Conservation (phyloP, 1,284 basidiomycete genomes). For the Ganoderma multipileum region DNA sequence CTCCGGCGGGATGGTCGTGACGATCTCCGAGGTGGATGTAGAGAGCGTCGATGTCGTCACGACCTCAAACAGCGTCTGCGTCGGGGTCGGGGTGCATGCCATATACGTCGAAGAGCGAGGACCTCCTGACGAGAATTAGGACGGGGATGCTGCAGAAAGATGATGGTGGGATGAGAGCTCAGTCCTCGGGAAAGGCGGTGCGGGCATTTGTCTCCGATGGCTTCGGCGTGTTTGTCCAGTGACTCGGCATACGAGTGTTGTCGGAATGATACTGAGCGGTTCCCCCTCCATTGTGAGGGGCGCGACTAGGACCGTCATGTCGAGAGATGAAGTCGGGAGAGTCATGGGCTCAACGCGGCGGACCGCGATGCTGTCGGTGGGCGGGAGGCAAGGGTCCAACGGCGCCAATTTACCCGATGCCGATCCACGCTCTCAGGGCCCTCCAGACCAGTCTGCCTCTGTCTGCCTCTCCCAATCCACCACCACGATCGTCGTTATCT, state of each 20-base stretch:
- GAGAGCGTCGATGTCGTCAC: constrained; percentile 29
- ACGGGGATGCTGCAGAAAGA: background rate
- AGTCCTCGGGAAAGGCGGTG: background rate
- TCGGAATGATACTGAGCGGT: background rate
- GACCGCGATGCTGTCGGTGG: no score
- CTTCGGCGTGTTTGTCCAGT: background rate
- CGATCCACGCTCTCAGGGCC: background rate
- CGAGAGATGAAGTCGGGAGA: background rate
- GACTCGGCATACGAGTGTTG: background rate
- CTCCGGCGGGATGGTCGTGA: constrained; percentile 32
- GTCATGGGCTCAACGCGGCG: background rate
- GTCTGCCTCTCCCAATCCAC: background rate
- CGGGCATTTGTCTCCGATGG: constrained; percentile 6
- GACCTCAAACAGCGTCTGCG: constrained; percentile 35
- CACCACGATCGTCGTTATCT: background rate
- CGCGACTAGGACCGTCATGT: background rate
- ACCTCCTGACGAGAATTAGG: background rate
- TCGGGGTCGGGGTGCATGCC: constrained; percentile 40
- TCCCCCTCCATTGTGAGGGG: background rate
- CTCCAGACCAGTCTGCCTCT: background rate
- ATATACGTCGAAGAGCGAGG: constrained; percentile 29
- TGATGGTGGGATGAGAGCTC: constrained; percentile 5
- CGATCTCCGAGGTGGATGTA: constrained; percentile 30
- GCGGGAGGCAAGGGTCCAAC: background rate
- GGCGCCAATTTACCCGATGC: constrained; percentile 2